A percentile compares a stretch with the other conserved stretches of the same genome.
Evolutionary conservation across 2,329 filamentous ascomycete species (phyloP).

Genomic region (Sporothrix pallida): DNA sequence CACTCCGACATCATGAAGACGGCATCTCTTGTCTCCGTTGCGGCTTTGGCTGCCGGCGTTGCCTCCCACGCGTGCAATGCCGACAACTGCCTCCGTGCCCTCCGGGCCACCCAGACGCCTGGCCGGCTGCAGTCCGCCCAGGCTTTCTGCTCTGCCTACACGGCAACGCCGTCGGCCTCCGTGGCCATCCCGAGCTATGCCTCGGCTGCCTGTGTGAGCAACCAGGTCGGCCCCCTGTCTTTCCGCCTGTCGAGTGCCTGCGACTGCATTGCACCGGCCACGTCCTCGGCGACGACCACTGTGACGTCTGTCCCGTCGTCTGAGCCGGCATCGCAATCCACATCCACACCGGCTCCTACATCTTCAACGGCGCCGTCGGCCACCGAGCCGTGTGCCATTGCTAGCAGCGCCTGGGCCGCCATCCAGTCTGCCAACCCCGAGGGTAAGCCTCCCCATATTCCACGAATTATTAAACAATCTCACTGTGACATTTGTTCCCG

Average conservation of each 20-base stretch:
- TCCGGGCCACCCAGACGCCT: conserved; percentile 45
- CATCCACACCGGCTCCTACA: neutral
- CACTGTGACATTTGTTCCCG: neutral
- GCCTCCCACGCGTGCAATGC: conserved; percentile 36
- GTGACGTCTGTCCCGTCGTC: neutral
- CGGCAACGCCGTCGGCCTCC: conserved; percentile 21
- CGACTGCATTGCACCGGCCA: conserved; percentile 37
- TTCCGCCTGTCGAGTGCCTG: conserved; percentile 41
- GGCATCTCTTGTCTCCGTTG: neutral
- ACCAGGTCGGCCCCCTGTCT: conserved; percentile 37
- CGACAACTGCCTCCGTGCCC: conserved; percentile 49
- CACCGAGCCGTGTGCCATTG: conserved; percentile 34
- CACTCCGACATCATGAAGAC: conserved; percentile 19
- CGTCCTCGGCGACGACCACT: neutral
- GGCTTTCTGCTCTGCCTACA: conserved; percentile 45
- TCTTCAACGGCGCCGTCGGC: neutral
- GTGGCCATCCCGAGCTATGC: conserved; percentile 39
- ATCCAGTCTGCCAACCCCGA: conserved; percentile 27
- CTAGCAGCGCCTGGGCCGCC: conserved; percentile 38
- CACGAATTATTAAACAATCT: neutral
- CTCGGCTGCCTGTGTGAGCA: conserved; percentile 38
- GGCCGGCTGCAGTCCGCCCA: conserved; percentile 45
- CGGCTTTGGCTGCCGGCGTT: conserved; percentile 11
- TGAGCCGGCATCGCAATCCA: too few species aligned
- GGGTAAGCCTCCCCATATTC: neutral